Percentiles rank a stretch among this genome's conserved stretches.
These are phyloP conservation scores for Pichia eremophila DNA, from an alignment of 805 yeast species.

Conservation along the genomic window DNA sequence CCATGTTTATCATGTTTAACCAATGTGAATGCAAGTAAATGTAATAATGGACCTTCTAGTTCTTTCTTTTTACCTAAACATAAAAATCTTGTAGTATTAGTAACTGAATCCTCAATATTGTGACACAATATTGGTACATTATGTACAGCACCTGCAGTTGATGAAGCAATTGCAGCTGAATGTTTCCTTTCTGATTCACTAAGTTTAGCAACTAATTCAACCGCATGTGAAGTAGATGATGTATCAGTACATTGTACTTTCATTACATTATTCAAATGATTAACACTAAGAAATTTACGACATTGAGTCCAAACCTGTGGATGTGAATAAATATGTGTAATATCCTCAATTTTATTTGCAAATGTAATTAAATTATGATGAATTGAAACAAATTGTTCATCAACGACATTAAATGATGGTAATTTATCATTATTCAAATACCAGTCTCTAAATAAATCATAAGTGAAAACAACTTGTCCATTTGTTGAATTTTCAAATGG, in stretches of 20 bases:
- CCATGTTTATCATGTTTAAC: constrained; percentile 60
- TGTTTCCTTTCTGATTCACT: constrained; percentile 26
- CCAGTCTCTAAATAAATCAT: constrained; percentile 72
- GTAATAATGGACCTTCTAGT: constrained; percentile 22
- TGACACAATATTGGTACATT: constrained; percentile 43
- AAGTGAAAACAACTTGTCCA: constrained; percentile 83
- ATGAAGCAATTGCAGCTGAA: constrained; percentile 66
- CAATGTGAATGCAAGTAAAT: constrained; percentile 58
- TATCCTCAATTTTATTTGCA: constrained; percentile 33
- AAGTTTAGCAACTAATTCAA: constrained; percentile 43
- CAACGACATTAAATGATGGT: constrained; percentile 46
- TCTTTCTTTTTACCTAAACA: constrained; percentile 39
- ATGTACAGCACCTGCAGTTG: constrained; percentile 54
- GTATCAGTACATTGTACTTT: constrained; percentile 51
- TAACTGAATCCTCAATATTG: constrained; percentile 61
- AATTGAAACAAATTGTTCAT: constrained; percentile 75
- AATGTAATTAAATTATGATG: constrained; percentile 63
- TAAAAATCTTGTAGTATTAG: constrained; percentile 81
- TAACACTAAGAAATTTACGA: constrained; percentile 39
- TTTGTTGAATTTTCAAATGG: constrained; percentile 94
- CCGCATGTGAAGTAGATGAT: constrained; percentile 80
- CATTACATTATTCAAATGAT: constrained; percentile 23
- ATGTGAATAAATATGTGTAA: constrained; percentile 69
- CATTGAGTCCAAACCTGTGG: constrained; percentile 99
- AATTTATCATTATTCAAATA: constrained; percentile 20